Evolutionary conservation across 176 grass and related monocot species (phyloP).

Genomic region (Tillandsia leiboldiana): DNA sequence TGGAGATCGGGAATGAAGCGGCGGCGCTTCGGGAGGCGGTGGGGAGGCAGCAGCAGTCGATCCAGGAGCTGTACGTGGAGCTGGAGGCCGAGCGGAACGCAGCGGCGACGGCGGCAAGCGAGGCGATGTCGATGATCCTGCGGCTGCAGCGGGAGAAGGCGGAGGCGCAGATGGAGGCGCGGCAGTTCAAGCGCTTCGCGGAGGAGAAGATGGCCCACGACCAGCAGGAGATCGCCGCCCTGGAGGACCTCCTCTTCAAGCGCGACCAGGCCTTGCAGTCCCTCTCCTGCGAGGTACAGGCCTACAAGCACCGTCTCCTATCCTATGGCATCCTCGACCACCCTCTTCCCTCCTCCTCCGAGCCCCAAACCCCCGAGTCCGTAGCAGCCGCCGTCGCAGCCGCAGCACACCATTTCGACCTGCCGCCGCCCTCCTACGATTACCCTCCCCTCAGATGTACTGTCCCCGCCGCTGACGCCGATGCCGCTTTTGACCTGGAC

Average conservation of each 20-base stretch:
- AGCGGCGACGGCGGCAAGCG: slow-evolving; percentile 50
- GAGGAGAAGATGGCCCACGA: slow-evolving; percentile 78
- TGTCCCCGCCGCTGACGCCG: not conserved
- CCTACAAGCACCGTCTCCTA: slow-evolving; percentile 35
- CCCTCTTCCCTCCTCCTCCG: slow-evolving; percentile 1
- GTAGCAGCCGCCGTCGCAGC: not conserved
- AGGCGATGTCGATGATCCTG: slow-evolving; percentile 81
- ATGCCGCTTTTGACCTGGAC: slow-evolving; percentile 8
- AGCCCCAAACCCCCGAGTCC: slow-evolving; percentile 25
- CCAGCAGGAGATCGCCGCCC: slow-evolving; percentile 45
- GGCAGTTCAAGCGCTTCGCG: slow-evolving; percentile 62
- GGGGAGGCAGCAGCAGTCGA: slow-evolving; percentile 28
- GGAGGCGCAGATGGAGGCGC: slow-evolving; percentile 42
- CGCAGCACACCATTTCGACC: not conserved
- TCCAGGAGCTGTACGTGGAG: slow-evolving; percentile 48
- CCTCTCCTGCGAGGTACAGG: slow-evolving; percentile 52
- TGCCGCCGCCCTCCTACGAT: not conserved
- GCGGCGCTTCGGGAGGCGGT: slow-evolving; percentile 50
- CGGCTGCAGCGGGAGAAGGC: slow-evolving; percentile 80
- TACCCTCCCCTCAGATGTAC: slow-evolving; percentile 32
- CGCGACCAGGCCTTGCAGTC: slow-evolving; percentile 74
- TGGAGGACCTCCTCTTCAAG: slow-evolving; percentile 67
- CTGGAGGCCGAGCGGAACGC: slow-evolving; percentile 73
- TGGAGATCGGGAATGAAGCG: slow-evolving; percentile 40
- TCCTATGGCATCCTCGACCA: slow-evolving; percentile 29